Percentiles rank a stretch among this genome's conserved stretches.
Conservation (phyloP, 106 monocot species). For the Dendrobium officinale region DNA sequence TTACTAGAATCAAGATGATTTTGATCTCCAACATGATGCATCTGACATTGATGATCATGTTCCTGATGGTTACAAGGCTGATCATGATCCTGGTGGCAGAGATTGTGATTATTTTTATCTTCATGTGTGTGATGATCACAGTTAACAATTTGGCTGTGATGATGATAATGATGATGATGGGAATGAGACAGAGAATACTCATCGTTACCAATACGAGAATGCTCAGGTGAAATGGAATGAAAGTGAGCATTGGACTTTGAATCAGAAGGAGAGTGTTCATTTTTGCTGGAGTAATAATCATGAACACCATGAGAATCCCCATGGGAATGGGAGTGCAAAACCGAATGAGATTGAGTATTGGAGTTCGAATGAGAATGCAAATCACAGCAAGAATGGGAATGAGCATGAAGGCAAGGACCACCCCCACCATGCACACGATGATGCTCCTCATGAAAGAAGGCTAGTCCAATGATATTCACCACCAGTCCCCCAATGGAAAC, state of each 20-base stretch:
- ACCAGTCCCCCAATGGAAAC: constrained; percentile 89
- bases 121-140: constrained; percentile 7
- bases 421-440: constrained; percentile 91
- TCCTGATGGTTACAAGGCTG: constrained; percentile 16
- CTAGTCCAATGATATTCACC: constrained; percentile 81
- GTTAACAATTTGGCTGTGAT: constrained; percentile 13
- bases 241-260: constrained; percentile 8
- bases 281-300: neutral
- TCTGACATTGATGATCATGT: constrained; percentile 11
- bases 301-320: neutral
- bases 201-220: neutral
- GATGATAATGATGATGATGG: constrained; percentile 4
- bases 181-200: constrained; percentile 7
- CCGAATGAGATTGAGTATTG: neutral
- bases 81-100: neutral
- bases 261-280: constrained; percentile 2
- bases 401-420: constrained; percentile 67
- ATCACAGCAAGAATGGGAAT: constrained; percentile 34
- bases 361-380: constrained; percentile 17
- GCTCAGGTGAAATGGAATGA: neutral
- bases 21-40: neutral
- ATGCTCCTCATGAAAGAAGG: constrained; percentile 99
- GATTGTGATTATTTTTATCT: constrained; percentile 3
- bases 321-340: neutral
- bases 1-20: neutral